A percentile compares a stretch with the other conserved stretches of the same genome.
These are phyloP conservation scores for Articulospora tetracladia DNA, from an alignment of 495 filamentous ascomycete genomes.

Conservation along the genomic window DNA sequence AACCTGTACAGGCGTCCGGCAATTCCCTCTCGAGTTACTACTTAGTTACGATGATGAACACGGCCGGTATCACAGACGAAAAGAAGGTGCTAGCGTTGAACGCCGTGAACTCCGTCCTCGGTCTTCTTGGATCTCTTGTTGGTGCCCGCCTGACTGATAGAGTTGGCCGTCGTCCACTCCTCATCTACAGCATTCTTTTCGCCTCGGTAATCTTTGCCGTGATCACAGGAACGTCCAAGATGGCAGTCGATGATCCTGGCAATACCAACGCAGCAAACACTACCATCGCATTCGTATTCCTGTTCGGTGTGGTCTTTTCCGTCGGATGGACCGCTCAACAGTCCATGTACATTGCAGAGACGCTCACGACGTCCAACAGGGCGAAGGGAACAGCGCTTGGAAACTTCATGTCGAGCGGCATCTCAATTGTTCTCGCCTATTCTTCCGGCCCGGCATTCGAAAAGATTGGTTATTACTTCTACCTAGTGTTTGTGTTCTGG, in stretches of 20 bases:
- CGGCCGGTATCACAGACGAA: constrained; percentile 43
- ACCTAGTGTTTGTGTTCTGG: constrained; percentile 47
- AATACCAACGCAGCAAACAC: constrained; percentile 40
- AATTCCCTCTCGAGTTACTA: constrained; percentile 47
- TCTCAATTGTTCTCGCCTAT: constrained; percentile 40
- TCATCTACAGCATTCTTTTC: constrained; percentile 50
- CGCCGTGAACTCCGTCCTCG: constrained; percentile 24
- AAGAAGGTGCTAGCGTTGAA: constrained; percentile 46
- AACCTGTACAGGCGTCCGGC: constrained; percentile 30
- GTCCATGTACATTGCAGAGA: constrained; percentile 35
- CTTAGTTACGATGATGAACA: constrained; percentile 41
- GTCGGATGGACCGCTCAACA: constrained; percentile 57
- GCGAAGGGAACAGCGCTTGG: constrained; percentile 44
- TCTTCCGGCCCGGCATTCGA: constrained; percentile 47
- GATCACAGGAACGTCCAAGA: constrained; percentile 40
- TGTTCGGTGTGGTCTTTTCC: constrained; percentile 58
- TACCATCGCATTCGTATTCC: constrained; percentile 53
- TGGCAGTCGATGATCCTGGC: constrained; percentile 36
- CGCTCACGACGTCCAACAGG: constrained; percentile 37
- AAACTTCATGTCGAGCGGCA: constrained; percentile 32
- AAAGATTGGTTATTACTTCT: constrained; percentile 49
- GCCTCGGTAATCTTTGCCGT: not conserved
- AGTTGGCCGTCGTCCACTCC: constrained; percentile 48
- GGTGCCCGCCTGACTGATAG: constrained; percentile 53
- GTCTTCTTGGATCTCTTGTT: constrained; percentile 45